A percentile compares a stretch with the other conserved stretches of the same genome.
These are phyloP conservation scores for Emergomyces pasteurianus DNA, from an alignment of 2,329 filamentous ascomycete species.

Conservation along the genomic window DNA sequence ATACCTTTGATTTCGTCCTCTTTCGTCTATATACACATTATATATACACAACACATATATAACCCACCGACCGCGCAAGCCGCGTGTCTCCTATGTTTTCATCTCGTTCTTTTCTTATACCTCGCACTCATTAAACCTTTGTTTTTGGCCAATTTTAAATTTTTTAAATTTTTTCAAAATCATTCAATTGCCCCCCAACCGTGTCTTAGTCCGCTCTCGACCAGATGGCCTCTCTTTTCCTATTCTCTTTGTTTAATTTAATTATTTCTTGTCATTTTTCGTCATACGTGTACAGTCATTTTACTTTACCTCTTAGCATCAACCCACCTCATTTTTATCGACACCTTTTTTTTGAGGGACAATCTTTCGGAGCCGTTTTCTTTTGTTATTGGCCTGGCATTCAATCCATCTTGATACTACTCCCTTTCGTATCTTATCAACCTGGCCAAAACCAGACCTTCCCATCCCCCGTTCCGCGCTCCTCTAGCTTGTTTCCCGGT, in stretches of 20 bases:
- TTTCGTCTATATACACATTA: conserved; percentile 1
- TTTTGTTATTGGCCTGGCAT: too few relatives aligned
- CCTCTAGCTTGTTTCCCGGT: too few relatives aligned
- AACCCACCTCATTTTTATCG: too few relatives aligned
- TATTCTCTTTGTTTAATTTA: not conserved
- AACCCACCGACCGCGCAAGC: conserved; percentile 1
- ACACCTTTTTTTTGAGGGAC: too few relatives aligned
- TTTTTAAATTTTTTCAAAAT: too few relatives aligned
- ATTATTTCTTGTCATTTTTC: not conserved
- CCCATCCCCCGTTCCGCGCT: too few relatives aligned
- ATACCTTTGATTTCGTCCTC: conserved; percentile 1
- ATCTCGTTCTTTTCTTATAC: not conserved
- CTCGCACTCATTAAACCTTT: not conserved
- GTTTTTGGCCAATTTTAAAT: not conserved
- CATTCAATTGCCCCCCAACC: not conserved
- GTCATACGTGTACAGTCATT: not conserved
- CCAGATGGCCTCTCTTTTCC: not conserved
- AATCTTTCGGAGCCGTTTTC: too few relatives aligned
- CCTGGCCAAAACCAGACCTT: too few relatives aligned
- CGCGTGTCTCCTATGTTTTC: conserved; percentile 1
- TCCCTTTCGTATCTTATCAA: too few relatives aligned
- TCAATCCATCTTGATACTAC: too few relatives aligned
- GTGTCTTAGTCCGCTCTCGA: not conserved
- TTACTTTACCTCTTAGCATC: not conserved
- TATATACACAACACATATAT: conserved; percentile 11